Conservation (phyloP, 495 filamentous ascomycete species). For the Rostrohypoxylon terebratum region DNA sequence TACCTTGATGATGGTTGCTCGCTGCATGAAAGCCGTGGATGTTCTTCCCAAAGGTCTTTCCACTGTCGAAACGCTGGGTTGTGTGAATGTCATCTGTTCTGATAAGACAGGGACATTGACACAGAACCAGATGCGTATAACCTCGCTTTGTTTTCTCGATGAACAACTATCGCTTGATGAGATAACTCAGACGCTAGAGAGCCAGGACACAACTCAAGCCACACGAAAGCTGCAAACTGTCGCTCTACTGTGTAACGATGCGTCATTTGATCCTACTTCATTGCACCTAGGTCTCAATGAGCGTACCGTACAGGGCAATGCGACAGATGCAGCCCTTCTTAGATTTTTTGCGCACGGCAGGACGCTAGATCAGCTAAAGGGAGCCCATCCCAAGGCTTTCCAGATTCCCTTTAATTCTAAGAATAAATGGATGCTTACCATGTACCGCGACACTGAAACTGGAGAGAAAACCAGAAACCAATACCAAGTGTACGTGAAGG, state of each 20-base stretch:
- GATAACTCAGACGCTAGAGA: not conserved
- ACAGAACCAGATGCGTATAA: not conserved
- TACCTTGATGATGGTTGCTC: not conserved
- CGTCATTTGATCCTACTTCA: not conserved
- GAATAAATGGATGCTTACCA: not conserved
- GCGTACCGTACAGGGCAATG: not conserved
- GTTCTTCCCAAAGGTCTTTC: not conserved
- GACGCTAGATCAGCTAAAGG: not conserved
- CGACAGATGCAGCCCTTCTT: not conserved
- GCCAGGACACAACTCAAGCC: not conserved
- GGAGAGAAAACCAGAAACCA: not conserved
- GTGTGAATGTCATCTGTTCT: not conserved
- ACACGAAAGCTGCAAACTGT: not conserved
- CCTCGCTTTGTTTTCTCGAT: not conserved
- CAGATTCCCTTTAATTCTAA: not conserved
- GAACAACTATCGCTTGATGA: not conserved
- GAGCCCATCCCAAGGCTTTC: not conserved
- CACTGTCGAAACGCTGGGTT: not conserved
- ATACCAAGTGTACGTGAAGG: not conserved
- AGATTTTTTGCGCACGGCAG: not conserved
- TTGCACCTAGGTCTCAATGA: not conserved
- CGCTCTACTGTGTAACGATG: not conserved
- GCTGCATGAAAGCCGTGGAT: not conserved
- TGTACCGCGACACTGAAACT: not conserved
- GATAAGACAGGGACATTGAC: conserved; percentile 10